Evolutionary conservation across 1,139 yeast species (phyloP), one percentile per base, ranked within the genome.

Genomic region (Protomyces pachydermus): DNA sequence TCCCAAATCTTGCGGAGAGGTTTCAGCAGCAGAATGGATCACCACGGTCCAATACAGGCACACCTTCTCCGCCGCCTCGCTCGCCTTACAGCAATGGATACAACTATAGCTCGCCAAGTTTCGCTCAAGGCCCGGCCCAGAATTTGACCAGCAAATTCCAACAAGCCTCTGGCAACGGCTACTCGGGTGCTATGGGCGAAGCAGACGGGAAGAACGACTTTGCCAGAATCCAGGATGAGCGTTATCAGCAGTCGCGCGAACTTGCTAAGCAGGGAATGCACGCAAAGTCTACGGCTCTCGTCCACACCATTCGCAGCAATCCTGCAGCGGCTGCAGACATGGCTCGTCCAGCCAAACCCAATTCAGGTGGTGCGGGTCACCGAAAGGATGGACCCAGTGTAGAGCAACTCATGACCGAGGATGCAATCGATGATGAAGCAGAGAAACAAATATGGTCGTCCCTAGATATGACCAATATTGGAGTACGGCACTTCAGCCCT

Each of bases 401-500:
- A 3, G 62, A 58, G 25, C 62, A 58, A 50, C 25, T 48, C 25
- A 50, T 58, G 42, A 58, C 62, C 12, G 62, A 58, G 34, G 62
- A 58, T 16, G 62, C 64, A 4, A 60, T 54, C 48, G 64, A 54
- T 18, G 64, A 60, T 23, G 64, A 54, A 39, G 58, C 64, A 4
- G 58, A 42, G 38, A 60, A 60, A 16, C 64, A 60, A 46, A 46
- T 39, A 25, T 95, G 99, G 99, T 88, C 96, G 64, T 95, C 93
- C 32, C 79, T 95, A 69, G 99, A 95, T 77, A 79, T 93, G 69
- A 85, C 95, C 70, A 97, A 97, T 65, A 96, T 93, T 75, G 91
- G 95, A 28, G 79, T 93, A 64, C 80, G 84, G 68, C 82, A 83
- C 67, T 72, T 91, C 54, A 84, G 91, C 16, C 84, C 87, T 32